Evolutionary conservation across 805 yeast species (phyloP).

Genomic region (Ogataea philodendri): DNA sequence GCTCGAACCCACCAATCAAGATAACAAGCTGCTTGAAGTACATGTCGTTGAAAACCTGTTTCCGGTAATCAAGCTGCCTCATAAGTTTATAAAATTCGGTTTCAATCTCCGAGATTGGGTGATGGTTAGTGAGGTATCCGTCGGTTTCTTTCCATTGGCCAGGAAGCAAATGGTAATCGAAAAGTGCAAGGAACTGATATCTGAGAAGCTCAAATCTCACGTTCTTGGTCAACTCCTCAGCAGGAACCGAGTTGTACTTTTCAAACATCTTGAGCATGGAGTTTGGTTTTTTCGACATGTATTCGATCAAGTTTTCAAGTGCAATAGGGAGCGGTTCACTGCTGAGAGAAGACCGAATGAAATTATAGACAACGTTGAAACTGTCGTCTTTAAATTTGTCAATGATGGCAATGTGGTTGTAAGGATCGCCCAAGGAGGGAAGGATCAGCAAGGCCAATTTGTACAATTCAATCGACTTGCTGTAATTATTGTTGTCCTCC

Average conservation of each 20-base stretch:
- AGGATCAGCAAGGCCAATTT: slow-evolving; percentile 52
- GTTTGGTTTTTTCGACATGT: slow-evolving; percentile 36
- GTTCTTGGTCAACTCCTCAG: slow-evolving; percentile 33
- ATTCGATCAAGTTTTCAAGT: slow-evolving; percentile 41
- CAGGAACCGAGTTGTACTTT: slow-evolving; percentile 24
- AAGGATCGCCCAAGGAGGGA: slow-evolving; percentile 69
- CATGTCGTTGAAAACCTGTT: slow-evolving; percentile 35
- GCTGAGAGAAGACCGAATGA: slow-evolving; percentile 54
- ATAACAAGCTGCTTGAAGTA: slow-evolving; percentile 38
- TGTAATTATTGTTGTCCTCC: slow-evolving; percentile 40
- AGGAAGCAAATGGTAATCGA: slow-evolving; percentile 42
- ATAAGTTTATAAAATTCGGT: slow-evolving; percentile 31
- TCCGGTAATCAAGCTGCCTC: slow-evolving; percentile 31
- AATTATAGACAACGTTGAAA: slow-evolving; percentile 49
- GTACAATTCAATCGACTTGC: slow-evolving; percentile 46
- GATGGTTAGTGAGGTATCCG: slow-evolving; percentile 32
- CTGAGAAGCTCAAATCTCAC: slow-evolving; percentile 34
- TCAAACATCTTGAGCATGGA: slow-evolving; percentile 30
- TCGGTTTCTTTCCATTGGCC: slow-evolving; percentile 35
- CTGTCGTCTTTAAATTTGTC: slow-evolving; percentile 50
- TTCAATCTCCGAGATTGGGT: slow-evolving; percentile 31
- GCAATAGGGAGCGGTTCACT: slow-evolving; percentile 51
- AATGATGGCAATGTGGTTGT: slow-evolving; percentile 57
- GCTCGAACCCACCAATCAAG: slow-evolving; percentile 39
- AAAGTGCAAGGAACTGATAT: slow-evolving; percentile 31